phyloP scores from a whole-genome alignment of 345 rosid genomes.

The Citropsis articulata region DNA sequence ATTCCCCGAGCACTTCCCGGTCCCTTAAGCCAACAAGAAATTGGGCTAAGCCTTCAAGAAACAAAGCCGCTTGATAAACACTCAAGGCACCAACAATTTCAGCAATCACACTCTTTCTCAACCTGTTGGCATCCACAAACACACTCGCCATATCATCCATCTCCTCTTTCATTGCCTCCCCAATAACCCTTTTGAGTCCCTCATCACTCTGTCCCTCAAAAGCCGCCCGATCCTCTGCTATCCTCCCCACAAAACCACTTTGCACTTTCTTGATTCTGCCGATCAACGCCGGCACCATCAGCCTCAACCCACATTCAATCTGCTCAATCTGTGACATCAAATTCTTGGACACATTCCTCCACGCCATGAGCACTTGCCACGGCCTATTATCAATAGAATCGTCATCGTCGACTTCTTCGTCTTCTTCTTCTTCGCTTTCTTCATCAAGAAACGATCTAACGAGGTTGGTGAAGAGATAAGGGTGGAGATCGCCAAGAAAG shows the following conservation, averaged over 20 bases:
- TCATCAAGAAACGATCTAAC: constrained; percentile 57
- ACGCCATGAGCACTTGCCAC: constrained; percentile 50
- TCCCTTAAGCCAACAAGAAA: constrained; percentile 80
- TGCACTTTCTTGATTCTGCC: constrained; percentile 50
- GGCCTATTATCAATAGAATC: constrained; percentile 16
- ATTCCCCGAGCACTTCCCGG: constrained; percentile 38
- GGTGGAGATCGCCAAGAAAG: constrained; percentile 88
- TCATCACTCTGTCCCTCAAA: constrained; percentile 21
- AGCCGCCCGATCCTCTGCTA: constrained; percentile 47
- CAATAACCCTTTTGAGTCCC: constrained; percentile 22
- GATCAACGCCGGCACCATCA: constrained; percentile 66
- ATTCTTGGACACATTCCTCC: constrained; percentile 52
- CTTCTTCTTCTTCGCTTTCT: constrained; percentile 30
- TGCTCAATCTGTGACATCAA: constrained; percentile 51
- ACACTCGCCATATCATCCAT: constrained; percentile 70
- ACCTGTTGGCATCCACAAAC: constrained; percentile 62
- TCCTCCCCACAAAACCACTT: constrained; percentile 36
- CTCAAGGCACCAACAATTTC: constrained; percentile 61
- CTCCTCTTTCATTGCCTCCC: constrained; percentile 43
- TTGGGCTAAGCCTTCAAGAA: constrained; percentile 77
- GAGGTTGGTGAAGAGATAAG: constrained; percentile 75
- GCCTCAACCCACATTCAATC: constrained; percentile 74
- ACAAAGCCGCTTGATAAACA: constrained; percentile 70
- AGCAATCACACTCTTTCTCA: constrained; percentile 63
- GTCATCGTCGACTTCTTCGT: background rate